Conservation (phyloP, 1,139 yeast species). For the Chernovozyma aurita region DNA sequence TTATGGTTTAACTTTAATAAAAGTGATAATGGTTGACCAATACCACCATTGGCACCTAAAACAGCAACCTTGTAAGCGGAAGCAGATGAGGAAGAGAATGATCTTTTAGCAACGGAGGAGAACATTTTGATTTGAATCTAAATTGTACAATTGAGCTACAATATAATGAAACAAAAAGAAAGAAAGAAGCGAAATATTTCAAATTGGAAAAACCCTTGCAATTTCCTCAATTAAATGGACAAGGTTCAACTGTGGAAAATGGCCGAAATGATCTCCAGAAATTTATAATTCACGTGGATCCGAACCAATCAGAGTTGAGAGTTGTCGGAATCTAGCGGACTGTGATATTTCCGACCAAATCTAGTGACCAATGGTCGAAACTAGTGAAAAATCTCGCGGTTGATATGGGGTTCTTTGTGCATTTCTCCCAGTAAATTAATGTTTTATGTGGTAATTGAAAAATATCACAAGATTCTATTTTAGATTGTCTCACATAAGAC, state of each 20-base stretch:
- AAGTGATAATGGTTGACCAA: constrained; percentile 91
- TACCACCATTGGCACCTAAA: constrained; percentile 82
- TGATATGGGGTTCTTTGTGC: too few relatives aligned
- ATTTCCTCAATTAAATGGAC: constrained; percentile 1
- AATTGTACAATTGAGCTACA: constrained; percentile 1
- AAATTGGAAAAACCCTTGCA: not conserved
- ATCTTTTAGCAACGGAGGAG: constrained; percentile 55
- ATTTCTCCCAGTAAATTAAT: too few relatives aligned
- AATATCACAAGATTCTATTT: not conserved
- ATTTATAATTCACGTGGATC: not conserved
- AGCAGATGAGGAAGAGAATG: constrained; percentile 59
- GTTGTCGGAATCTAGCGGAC: not conserved
- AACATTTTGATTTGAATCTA: too few relatives aligned
- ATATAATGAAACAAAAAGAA: not conserved
- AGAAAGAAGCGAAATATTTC: not conserved
- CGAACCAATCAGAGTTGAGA: constrained; percentile 1
- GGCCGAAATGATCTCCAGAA: not conserved
- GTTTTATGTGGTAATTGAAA: too few relatives aligned
- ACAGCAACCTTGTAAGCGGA: constrained; percentile 71
- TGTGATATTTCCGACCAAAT: too few relatives aligned
- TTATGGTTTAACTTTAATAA: constrained; percentile 65
- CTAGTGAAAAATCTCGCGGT: too few relatives aligned
- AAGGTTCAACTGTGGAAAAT: not conserved
- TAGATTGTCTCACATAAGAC: not conserved
- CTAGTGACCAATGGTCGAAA: too few relatives aligned